phyloP scores from a whole-genome alignment of 2,329 filamentous ascomycete genomes.

The Biscogniauxia mediterranea region DNA sequence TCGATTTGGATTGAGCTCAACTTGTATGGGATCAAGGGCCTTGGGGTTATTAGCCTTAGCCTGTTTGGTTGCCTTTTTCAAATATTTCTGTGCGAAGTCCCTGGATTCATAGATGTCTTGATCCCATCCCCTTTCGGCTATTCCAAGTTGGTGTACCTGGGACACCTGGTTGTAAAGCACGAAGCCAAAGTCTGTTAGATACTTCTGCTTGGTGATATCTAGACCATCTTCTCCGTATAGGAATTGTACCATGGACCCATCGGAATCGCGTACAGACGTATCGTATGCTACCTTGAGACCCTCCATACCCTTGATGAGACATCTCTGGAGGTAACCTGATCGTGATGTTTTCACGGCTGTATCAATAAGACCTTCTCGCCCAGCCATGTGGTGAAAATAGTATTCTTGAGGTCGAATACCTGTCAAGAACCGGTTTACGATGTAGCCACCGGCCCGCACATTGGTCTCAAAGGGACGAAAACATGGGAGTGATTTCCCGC shows the following conservation, averaged over 20 bases:
- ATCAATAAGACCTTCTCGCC: slow-evolving; percentile 96
- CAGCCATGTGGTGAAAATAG: slow-evolving; percentile 99
- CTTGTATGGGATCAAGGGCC: slow-evolving; percentile 71
- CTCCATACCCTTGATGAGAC: slow-evolving; percentile 98
- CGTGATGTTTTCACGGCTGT: slow-evolving; percentile 98
- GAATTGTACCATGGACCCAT: slow-evolving; percentile 92
- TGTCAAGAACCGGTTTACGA: slow-evolving; percentile 95
- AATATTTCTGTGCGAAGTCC: slow-evolving; percentile 67
- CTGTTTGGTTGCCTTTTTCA: slow-evolving; percentile 79
- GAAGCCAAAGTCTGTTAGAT: slow-evolving; percentile 87
- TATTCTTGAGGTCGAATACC: slow-evolving; percentile 97
- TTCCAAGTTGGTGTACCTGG: slow-evolving; percentile 72
- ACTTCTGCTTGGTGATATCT: slow-evolving; percentile 91
- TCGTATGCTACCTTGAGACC: slow-evolving; percentile 91
- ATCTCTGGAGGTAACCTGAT: slow-evolving; percentile 93
- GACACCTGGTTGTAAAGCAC: slow-evolving; percentile 82
- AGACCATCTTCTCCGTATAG: slow-evolving; percentile 95
- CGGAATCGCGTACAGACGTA: slow-evolving; percentile 87
- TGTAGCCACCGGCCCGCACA: slow-evolving; percentile 86
- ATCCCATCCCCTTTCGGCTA: slow-evolving; percentile 48
- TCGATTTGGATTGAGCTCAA: slow-evolving; percentile 71
- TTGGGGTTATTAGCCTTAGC: slow-evolving; percentile 55
- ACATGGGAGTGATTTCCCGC: slow-evolving; percentile 91
- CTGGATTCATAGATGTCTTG: slow-evolving; percentile 48
- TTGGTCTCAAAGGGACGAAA: slow-evolving; percentile 91